Evolutionary conservation across 2,329 filamentous ascomycete genomes (phyloP).

Genomic region (Alternaria triticina): DNA sequence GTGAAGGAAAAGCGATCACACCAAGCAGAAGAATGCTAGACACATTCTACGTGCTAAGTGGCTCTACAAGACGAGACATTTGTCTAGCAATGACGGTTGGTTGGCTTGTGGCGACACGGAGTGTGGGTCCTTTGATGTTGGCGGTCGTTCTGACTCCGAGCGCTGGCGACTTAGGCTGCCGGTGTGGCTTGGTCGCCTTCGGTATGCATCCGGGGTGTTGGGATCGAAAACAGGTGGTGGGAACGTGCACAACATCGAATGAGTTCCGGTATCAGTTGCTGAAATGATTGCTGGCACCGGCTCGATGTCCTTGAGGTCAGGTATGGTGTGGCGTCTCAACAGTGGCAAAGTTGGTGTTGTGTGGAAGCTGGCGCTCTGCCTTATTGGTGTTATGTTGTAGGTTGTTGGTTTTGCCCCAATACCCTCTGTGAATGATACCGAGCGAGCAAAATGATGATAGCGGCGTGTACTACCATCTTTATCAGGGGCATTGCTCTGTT

Average conservation of each 20-base stretch:
- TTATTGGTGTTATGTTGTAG: background rate
- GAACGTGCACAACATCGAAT: background rate
- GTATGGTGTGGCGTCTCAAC: background rate
- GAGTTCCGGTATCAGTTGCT: background rate
- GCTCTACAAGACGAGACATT: background rate
- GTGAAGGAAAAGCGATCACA: too few relatives aligned
- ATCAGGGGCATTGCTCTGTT: background rate
- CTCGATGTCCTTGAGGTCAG: background rate
- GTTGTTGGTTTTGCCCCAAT: background rate
- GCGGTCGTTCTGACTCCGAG: background rate
- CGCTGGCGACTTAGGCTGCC: background rate
- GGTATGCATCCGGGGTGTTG: background rate
- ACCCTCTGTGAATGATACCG: background rate
- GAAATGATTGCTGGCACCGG: background rate
- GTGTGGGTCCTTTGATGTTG: too few relatives aligned
- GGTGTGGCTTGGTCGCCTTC: background rate
- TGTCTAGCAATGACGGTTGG: too few relatives aligned
- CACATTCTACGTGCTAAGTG: too few relatives aligned
- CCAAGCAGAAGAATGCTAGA: too few relatives aligned
- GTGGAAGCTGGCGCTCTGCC: background rate
- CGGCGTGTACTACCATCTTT: background rate
- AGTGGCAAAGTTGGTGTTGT: background rate
- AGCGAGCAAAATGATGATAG: background rate
- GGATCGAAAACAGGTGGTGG: background rate
- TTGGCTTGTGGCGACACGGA: too few relatives aligned